Evolutionary conservation across 371 early-diverging fungal genomes (phyloP).

Genomic region (Mucor sp.): DNA sequence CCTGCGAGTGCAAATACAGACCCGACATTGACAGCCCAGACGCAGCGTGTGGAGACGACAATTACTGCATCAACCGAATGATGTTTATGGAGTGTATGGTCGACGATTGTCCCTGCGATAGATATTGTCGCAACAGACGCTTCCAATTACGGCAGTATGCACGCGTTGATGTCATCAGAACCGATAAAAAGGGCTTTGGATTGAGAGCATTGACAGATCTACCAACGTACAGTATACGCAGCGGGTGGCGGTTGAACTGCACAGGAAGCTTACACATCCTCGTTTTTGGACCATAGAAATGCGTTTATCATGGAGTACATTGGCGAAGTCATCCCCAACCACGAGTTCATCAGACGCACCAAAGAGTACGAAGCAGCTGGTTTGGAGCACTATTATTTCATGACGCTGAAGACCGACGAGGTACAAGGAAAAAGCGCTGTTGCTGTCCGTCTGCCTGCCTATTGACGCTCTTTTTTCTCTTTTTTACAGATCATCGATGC

Average conservation of each 20-base stretch:
- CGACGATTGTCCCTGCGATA: slow-evolving; percentile 88
- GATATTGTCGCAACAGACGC: slow-evolving; percentile 88
- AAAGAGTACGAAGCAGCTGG: slow-evolving; percentile 79
- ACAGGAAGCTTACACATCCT: too few species aligned
- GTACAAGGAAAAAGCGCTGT: slow-evolving; percentile 38
- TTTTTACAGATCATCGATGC: slow-evolving; percentile 84
- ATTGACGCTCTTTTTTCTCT: background rate
- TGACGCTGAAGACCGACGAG: slow-evolving; percentile 90
- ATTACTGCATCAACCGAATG: slow-evolving; percentile 90
- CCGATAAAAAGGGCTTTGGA: slow-evolving; percentile 93
- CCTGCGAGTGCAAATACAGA: slow-evolving; percentile 81
- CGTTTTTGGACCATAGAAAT: slow-evolving; percentile 33
- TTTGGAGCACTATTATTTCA: slow-evolving; percentile 95
- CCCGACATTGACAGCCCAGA: slow-evolving; percentile 47
- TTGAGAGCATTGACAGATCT: slow-evolving; percentile 73
- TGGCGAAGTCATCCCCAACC: slow-evolving; percentile 89
- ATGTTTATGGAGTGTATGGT: slow-evolving; percentile 92
- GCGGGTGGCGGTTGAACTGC: too few species aligned
- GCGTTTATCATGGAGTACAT: slow-evolving; percentile 96
- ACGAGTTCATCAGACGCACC: slow-evolving; percentile 81
- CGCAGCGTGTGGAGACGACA: slow-evolving; percentile 85
- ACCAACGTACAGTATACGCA: slow-evolving; percentile 56
- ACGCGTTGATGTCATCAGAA: slow-evolving; percentile 81
- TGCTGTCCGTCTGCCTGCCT: too few species aligned
- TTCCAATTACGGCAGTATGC: slow-evolving; percentile 87